phyloP scores from a whole-genome alignment of 139 green algal species.

The Mesostigma viride region DNA sequence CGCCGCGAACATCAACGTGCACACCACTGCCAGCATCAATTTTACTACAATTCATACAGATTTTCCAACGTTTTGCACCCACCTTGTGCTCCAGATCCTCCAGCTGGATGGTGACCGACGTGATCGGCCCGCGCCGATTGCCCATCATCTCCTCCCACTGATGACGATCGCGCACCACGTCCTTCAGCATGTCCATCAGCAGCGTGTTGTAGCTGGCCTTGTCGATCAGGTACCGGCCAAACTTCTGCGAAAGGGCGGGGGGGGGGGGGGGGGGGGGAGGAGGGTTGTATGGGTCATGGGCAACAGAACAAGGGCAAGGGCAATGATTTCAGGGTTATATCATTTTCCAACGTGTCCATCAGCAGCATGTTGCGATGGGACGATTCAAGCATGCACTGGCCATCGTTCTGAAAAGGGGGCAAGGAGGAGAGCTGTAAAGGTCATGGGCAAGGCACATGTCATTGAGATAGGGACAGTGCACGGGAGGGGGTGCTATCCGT shows the following conservation, averaged over 20 bases:
- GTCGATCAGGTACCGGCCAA: slow-evolving; percentile 47
- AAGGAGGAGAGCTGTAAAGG: neutral
- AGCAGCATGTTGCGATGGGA: neutral
- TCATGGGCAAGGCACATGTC: too few species aligned
- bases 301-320: too few species aligned
- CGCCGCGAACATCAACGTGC: neutral
- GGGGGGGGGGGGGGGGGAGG: neutral
- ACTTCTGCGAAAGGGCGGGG: slow-evolving; percentile 39
- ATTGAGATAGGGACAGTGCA: slow-evolving; percentile 1
- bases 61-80: neutral
- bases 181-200: slow-evolving; percentile 47
- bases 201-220: slow-evolving; percentile 45
- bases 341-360: neutral
- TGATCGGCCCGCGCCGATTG: slow-evolving; percentile 21
- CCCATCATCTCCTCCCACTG: slow-evolving; percentile 24
- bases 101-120: slow-evolving; percentile 30
- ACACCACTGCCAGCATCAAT: neutral
- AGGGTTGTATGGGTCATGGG: too few species aligned
- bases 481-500: too few species aligned
- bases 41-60: neutral
- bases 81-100: slow-evolving; percentile 59
- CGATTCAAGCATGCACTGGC: neutral
- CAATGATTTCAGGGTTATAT: neutral
- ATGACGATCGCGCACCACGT: slow-evolving; percentile 48
- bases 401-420: neutral